Evolutionary conservation across 1,284 basidiomycete genomes (phyloP).

Genomic region (Melampsora allii-populina): DNA sequence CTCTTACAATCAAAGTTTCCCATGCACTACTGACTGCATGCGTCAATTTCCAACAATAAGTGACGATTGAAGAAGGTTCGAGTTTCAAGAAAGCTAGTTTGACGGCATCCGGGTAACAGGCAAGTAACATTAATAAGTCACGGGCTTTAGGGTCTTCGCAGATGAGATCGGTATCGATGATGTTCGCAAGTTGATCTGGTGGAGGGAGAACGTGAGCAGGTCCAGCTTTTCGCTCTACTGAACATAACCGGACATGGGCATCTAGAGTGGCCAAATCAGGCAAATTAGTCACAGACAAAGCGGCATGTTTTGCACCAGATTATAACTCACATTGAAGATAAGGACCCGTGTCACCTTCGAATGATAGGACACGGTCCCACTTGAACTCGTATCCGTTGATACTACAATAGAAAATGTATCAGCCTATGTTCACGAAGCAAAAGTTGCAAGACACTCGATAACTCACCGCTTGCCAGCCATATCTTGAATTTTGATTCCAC

Average conservation of each 20-base stretch:
- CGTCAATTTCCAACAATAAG: conserved; percentile 59
- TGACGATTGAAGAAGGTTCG: conserved; percentile 83
- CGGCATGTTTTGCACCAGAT: background rate
- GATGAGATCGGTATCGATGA: conserved; percentile 70
- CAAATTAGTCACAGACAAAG: conserved; percentile 50
- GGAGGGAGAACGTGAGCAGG: conserved; percentile 75
- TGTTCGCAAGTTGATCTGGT: conserved; percentile 60
- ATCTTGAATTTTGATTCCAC: conserved; percentile 97
- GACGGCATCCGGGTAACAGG: conserved; percentile 86
- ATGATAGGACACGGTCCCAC: conserved; percentile 90
- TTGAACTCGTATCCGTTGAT: conserved; percentile 97
- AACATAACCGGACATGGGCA: conserved; percentile 89
- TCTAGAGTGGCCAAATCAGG: conserved; percentile 61
- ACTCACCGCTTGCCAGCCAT: conserved; percentile 83
- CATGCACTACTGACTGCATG: conserved; percentile 83
- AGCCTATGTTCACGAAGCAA: background rate
- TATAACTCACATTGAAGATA: conserved; percentile 48
- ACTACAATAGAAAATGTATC: conserved; percentile 56
- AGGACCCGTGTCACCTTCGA: conserved; percentile 89
- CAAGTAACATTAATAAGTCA: conserved; percentile 81
- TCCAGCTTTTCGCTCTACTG: conserved; percentile 83
- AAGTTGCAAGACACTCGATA: background rate
- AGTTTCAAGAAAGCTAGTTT: conserved; percentile 75
- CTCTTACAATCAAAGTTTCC: conserved; percentile 80
- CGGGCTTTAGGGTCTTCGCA: conserved; percentile 67